Base-by-base conservation (phyloP, 2,329 filamentous ascomycete genomes). In the Aspergillus neoniger region DNA sequence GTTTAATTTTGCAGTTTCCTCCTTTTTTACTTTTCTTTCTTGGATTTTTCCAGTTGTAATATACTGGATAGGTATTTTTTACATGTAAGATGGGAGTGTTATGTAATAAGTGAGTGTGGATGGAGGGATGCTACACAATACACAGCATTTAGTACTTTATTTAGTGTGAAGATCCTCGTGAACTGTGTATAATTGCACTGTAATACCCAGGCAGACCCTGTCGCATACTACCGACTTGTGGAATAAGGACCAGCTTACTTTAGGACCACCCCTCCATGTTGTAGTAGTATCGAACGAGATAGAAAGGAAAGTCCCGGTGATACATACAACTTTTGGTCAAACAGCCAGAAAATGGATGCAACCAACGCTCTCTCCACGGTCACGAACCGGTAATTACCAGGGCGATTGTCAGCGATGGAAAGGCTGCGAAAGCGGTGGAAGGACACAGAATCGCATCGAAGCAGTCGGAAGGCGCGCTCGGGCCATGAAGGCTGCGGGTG, bases 401-500 rank as follows among this genome's bases (percentile, higher is more conserved):
- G 14, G 19, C 43, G 48, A 62, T 58, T 69, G 60, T 60, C 60
- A 67, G 59, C 61, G 32, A 53, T 57, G 49, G 70, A 72, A 74
- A 58, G 52, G 50, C 55, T 60, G 60, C 44, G 73, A 74, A 74
- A 49, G n/a, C n/a, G 57, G 63, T 72, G 69, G 74, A 76, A 76
- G 54, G 15, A 32, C 60, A 51, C 58, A 61, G 74, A 76, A 76
- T 63, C 62, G 41, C 21, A 65, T 69, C 41, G 68, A 70, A 69
- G 48, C 56, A 54, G 57, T 32, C 62, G 39, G 63, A 71, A 67
- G 61, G 56, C 54, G 50, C 67, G 69, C 69, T 72, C 68, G 70
- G 70, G 66, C 72, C 72, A 68, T 58, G 48, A 66, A 63, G 55
- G 57, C 50, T 52, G 59, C 41, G 60, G 57, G 56, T 60, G 58